Percentiles rank a stretch among this genome's conserved stretches.
phyloP scores from a whole-genome alignment of 2,329 filamentous ascomycete species.

The Penicillium brasilianum region DNA sequence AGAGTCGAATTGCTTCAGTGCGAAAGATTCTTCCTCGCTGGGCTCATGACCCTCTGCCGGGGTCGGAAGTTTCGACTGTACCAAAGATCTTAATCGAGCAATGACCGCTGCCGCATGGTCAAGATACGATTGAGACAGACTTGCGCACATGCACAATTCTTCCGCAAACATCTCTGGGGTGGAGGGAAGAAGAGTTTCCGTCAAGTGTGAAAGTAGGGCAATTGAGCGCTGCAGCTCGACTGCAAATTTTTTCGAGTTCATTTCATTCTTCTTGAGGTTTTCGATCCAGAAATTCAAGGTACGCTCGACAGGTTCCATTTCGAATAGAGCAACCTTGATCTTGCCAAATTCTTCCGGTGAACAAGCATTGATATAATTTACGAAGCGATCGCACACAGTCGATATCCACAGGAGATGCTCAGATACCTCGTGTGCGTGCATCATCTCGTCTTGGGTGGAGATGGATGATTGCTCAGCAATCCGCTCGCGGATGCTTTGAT shows the following conservation, averaged over 20 bases:
- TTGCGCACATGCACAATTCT: conserved; percentile 75
- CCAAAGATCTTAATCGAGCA: conserved; percentile 65
- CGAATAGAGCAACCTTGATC: conserved; percentile 80
- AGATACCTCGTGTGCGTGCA: conserved; percentile 78
- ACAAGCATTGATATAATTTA: conserved; percentile 78
- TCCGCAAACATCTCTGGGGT: conserved; percentile 76
- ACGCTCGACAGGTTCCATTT: conserved; percentile 89
- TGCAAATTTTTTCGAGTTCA: conserved; percentile 82
- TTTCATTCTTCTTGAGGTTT: conserved; percentile 77
- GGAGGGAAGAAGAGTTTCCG: conserved; percentile 75
- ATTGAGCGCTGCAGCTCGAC: conserved; percentile 82
- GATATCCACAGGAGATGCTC: conserved; percentile 86
- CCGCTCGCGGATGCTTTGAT: conserved; percentile 78
- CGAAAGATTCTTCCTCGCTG: conserved; percentile 70
- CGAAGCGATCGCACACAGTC: conserved; percentile 82
- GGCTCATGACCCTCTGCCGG: conserved; percentile 57
- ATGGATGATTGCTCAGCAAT: conserved; percentile 70
- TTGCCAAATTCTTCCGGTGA: conserved; percentile 76
- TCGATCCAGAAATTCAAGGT: conserved; percentile 90
- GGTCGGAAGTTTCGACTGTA: conserved; percentile 67
- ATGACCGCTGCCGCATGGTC: conserved; percentile 76
- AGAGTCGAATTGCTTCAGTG: conserved; percentile 71
- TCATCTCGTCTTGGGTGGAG: conserved; percentile 74
- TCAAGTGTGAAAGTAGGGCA: conserved; percentile 83
- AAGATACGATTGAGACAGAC: conserved; percentile 78